Evolutionary conservation across 75 land plant genomes (phyloP), one percentile per base, ranked within the genome.

Genomic region (Cryptomeria japonica): DNA sequence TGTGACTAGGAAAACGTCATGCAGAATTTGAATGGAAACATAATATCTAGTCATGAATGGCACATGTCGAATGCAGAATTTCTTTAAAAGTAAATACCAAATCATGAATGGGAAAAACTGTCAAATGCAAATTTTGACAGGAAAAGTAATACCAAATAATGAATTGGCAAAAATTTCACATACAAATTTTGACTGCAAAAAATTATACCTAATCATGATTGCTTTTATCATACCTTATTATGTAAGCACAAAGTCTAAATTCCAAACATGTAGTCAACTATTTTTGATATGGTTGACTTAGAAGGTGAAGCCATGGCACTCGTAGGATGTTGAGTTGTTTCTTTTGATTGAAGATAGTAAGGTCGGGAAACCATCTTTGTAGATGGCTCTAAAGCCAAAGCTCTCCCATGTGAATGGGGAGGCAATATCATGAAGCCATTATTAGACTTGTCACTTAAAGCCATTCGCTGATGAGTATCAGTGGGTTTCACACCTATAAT

Each of bases 231-330:
- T 73, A 34, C 12, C 37, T 73, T 73, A 34, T 34, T 73, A 73
- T 32, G 34, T 73, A 73, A 73, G 0, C 34, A 73, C 34, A 73
- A 34, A 11, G 37, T 53, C 89, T 87, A 95, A 56, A 96, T 84
- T 39, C 99, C 99, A 89, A 98, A 98, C 91, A 98, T 93, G 82
- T 95, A 88, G 87, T 98, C 99, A 90, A 94, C 93, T 76, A 95
- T 64, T 87, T 95, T 98, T 49, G 99, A 98, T 47, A 95, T 84
- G 83, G 92, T 75, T 0, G 99, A 96, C 73, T 98, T 96, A 25
- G 98, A 88, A 25, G 97, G 99, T 1, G 94, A 87, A 73, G 98
- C 99, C 55, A 98, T 94, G 41, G 92, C 93, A 31, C 96, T 93
- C 38, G 89, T 37, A 28, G 97, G 77, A 25, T 89, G 92, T 16